A percentile compares a stretch with the other conserved stretches of the same genome.
These are phyloP conservation scores for Cucumis hystrix DNA, from an alignment of 306 rosid genomes.

Conservation along the genomic window DNA sequence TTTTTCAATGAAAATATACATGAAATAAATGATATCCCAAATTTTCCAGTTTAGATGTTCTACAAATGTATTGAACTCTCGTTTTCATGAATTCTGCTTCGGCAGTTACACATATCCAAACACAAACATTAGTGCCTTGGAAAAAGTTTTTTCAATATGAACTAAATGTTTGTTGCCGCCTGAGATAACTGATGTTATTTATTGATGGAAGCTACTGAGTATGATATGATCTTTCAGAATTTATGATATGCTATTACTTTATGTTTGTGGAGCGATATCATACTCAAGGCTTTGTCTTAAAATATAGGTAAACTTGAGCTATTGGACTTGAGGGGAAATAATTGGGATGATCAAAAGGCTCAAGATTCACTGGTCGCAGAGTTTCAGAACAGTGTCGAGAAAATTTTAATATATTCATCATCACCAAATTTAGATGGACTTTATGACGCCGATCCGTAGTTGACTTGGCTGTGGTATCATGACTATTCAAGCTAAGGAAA, in stretches of 20 bases:
- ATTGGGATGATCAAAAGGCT: constrained; percentile 31
- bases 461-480: neutral
- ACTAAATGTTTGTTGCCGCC: neutral
- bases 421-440: constrained; percentile 21
- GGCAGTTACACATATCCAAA: neutral
- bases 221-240: neutral
- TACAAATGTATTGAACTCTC: neutral
- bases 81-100: neutral
- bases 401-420: constrained; percentile 32
- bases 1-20: too few species aligned
- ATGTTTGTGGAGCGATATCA: neutral
- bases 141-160: neutral
- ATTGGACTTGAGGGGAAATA: constrained; percentile 63
- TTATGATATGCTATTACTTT: neutral
- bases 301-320: constrained; percentile 44
- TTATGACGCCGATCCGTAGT: constrained; percentile 66
- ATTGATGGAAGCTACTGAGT: neutral
- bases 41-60: neutral
- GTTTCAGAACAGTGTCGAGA: constrained; percentile 24
- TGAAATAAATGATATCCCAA: neutral
- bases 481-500: neutral
- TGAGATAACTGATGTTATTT: neutral
- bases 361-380: constrained; percentile 25
- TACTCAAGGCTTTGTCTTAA: neutral
- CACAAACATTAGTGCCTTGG: neutral